Conservation (phyloP, 495 filamentous ascomycete genomes). For the Aspergillus sclerotioniger region DNA sequence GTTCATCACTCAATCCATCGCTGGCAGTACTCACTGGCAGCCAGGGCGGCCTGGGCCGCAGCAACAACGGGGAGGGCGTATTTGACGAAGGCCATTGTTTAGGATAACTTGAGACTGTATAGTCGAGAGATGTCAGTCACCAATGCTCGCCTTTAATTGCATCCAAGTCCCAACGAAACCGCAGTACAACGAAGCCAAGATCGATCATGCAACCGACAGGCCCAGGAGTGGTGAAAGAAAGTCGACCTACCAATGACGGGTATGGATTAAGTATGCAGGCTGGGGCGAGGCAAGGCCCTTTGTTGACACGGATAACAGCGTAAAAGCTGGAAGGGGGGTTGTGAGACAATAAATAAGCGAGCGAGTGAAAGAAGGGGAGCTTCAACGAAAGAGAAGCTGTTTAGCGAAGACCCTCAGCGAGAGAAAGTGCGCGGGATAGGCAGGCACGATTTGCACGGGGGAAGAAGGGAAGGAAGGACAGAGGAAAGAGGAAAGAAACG, state of each 20-base stretch:
- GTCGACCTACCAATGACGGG: slow-evolving; percentile 26
- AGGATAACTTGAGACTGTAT: slow-evolving; percentile 11
- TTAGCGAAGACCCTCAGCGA: slow-evolving; percentile 18
- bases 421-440: slow-evolving; percentile 41
- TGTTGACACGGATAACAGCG: slow-evolving; percentile 9
- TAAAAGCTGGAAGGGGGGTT: slow-evolving; percentile 28
- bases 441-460: slow-evolving; percentile 43
- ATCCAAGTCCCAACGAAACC: not conserved
- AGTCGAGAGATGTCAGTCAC: not conserved
- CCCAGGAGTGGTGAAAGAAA: slow-evolving; percentile 1
- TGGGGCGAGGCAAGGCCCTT: slow-evolving; percentile 13
- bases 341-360: slow-evolving; percentile 39
- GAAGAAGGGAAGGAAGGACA: slow-evolving; percentile 41
- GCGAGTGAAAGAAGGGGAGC: slow-evolving; percentile 44
- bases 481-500: slow-evolving; percentile 27
- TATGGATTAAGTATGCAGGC: slow-evolving; percentile 8
- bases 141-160: not conserved
- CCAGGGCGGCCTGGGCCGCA: slow-evolving; percentile 60
- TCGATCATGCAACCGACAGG: no score
- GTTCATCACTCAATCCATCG: not conserved
- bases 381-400: slow-evolving; percentile 35
- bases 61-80: slow-evolving; percentile 74
- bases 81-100: slow-evolving; percentile 71
- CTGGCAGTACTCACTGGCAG: slow-evolving; percentile 40
- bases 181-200: not conserved